These are phyloP conservation scores for Aspergillus diversus DNA, from an alignment of 495 filamentous ascomycete species.

Conservation along the genomic window DNA sequence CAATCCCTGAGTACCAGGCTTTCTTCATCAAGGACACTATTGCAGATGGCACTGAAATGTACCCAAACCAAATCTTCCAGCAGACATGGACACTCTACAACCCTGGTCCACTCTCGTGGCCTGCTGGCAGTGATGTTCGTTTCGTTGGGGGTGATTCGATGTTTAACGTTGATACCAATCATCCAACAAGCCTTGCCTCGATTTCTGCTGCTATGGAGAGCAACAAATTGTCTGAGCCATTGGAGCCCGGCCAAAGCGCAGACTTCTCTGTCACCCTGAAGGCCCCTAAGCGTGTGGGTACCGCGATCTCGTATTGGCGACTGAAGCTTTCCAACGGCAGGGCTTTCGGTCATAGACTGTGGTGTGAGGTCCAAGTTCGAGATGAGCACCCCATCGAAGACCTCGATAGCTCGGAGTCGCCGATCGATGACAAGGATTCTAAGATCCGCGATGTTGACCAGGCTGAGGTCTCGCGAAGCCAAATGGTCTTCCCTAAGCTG, in stretches of 20 bases:
- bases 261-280: conserved; percentile 85
- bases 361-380: conserved; percentile 86
- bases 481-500: conserved; percentile 96
- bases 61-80: conserved; percentile 71
- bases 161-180: conserved; percentile 80
- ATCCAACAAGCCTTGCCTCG: conserved; percentile 72
- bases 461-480: conserved; percentile 50
- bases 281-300: conserved; percentile 71
- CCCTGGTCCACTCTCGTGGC: conserved; percentile 78
- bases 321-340: conserved; percentile 79
- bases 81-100: conserved; percentile 95
- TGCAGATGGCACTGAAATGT: conserved; percentile 72
- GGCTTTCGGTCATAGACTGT: conserved; percentile 89
- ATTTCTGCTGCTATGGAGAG: conserved; percentile 77
- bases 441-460: conserved; percentile 21
- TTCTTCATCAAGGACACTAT: conserved; percentile 79
- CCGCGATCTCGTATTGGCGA: conserved; percentile 94
- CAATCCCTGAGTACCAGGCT: conserved; percentile 57
- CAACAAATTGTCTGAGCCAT: conserved; percentile 69
- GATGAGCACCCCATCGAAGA: conserved; percentile 15
- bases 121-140: conserved; percentile 84
- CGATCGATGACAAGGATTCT: conserved; percentile 26
- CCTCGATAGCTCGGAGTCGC: conserved; percentile 20
- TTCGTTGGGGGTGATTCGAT: conserved; percentile 94
- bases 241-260: conserved; percentile 72